Evolutionary conservation across 306 rosid genomes (phyloP).

Genomic region (Cucurbita argyrosperma): DNA sequence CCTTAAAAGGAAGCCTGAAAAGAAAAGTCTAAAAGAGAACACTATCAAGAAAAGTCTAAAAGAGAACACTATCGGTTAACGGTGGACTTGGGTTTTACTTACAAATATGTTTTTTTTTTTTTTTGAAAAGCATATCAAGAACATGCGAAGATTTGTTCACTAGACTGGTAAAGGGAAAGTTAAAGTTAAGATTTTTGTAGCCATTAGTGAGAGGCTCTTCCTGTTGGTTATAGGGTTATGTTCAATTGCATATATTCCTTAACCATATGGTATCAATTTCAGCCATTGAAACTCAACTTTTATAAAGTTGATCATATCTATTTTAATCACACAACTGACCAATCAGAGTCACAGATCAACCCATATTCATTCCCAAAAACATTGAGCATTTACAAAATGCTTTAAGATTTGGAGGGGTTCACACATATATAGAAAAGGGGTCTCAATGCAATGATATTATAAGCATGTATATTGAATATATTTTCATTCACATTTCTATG

Average conservation of each 20-base stretch:
- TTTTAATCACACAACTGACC: neutral
- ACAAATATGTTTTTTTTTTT: neutral
- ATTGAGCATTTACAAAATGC: neutral
- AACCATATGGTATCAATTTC: slow-evolving; percentile 5
- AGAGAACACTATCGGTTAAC: too few species aligned
- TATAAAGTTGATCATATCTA: slow-evolving; percentile 1
- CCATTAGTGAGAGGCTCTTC: neutral
- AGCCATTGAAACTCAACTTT: neutral
- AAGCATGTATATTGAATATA: neutral
- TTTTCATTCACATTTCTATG: too few species aligned
- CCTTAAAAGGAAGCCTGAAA: too few species aligned
- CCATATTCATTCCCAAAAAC: neutral
- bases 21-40: too few species aligned
- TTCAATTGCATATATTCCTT: neutral
- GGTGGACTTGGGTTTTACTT: neutral
- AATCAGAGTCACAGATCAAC: neutral
- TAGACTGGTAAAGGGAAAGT: neutral
- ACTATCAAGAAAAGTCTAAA: too few species aligned
- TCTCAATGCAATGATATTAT: neutral
- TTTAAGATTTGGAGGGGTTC: neutral
- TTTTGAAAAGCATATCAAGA: neutral
- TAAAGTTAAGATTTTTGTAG: neutral
- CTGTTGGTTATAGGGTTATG: neutral
- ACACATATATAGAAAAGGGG: neutral
- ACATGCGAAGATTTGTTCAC: neutral